A percentile compares a stretch with the other conserved stretches of the same genome.
Conservation (phyloP, 169 alveolate species). For the Cryptosporidium viatorum region DNA sequence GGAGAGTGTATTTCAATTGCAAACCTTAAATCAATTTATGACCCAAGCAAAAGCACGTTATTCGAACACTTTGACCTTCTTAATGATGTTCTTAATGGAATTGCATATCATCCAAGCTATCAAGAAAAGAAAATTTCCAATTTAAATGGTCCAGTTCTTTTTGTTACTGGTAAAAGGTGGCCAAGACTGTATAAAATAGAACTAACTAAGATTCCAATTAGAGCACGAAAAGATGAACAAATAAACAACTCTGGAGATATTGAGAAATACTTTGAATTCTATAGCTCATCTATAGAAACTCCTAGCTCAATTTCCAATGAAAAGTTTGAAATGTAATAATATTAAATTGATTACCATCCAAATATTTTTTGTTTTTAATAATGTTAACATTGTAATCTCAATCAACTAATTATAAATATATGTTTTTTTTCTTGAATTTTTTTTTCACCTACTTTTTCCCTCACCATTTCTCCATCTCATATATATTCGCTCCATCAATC, state of each 20-base stretch:
- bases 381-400: not conserved
- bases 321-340: not conserved
- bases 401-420: not conserved
- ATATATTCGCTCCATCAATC: constrained; percentile 43
- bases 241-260: not conserved
- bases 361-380: not conserved
- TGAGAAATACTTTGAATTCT: constrained; percentile 6
- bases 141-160: constrained; percentile 23
- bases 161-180: constrained; percentile 75
- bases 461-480: constrained; percentile 30
- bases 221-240: not conserved
- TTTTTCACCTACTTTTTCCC: not conserved
- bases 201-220: constrained; percentile 9
- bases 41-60: constrained; percentile 42
- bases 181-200: constrained; percentile 53
- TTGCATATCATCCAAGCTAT: constrained; percentile 51
- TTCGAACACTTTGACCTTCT: constrained; percentile 30
- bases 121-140: constrained; percentile 3
- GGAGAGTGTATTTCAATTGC: constrained; percentile 56
- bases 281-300: not conserved
- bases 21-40: constrained; percentile 19
- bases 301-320: not conserved
- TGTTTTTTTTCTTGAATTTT: not conserved
- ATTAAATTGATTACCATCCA: not conserved
- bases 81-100: constrained; percentile 69